phyloP scores from a whole-genome alignment of 352 stramenopile genomes.

The Pythium monospermum region DNA sequence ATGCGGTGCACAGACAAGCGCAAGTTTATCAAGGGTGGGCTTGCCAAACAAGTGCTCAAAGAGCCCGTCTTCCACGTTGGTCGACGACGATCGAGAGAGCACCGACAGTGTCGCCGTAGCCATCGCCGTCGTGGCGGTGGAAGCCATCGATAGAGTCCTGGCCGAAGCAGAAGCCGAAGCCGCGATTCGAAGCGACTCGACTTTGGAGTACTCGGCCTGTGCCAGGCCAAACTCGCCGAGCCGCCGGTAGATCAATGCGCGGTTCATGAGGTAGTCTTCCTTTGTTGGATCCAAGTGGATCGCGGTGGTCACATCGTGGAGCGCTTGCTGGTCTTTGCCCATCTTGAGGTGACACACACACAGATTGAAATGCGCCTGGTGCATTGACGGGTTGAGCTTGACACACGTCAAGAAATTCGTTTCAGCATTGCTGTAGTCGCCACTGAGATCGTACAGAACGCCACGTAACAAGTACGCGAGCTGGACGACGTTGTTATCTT shows the following conservation, averaged over 20 bases:
- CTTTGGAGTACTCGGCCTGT: constrained; percentile 24
- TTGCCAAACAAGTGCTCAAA: constrained; percentile 69
- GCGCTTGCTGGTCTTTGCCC: constrained; percentile 18
- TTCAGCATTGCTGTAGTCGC: constrained; percentile 39
- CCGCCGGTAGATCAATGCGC: constrained; percentile 23
- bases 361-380: constrained; percentile 55
- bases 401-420: constrained; percentile 38
- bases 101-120: neutral
- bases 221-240: constrained; percentile 25
- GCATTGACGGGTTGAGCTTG: constrained; percentile 39
- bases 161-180: too few species aligned
- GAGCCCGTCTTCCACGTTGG: constrained; percentile 43
- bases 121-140: neutral
- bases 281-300: constrained; percentile 19
- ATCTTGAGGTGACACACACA: constrained; percentile 22
- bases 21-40: constrained; percentile 54
- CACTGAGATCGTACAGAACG: constrained; percentile 47
- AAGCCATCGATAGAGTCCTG: too few species aligned
- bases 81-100: too few species aligned
- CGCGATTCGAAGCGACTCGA: too few species aligned
- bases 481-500: constrained; percentile 60
- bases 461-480: constrained; percentile 51
- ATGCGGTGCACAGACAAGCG: constrained; percentile 38
- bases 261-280: constrained; percentile 21
- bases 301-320: constrained; percentile 19